phyloP scores from a whole-genome alignment of 345 rosid species.

The Toxicodendron radicans region DNA sequence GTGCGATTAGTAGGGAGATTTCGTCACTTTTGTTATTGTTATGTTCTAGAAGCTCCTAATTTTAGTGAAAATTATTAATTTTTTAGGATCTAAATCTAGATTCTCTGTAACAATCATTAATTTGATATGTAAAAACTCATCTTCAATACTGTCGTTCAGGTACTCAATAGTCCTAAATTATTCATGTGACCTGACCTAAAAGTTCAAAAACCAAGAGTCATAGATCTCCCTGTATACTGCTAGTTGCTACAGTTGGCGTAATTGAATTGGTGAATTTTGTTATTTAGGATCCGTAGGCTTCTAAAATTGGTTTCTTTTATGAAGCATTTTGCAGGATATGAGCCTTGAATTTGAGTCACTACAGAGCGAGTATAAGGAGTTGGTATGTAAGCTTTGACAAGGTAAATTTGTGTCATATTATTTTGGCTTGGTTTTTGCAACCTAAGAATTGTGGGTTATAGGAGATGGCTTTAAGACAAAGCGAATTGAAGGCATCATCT shows the following conservation, averaged over 20 bases:
- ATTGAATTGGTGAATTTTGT: not conserved
- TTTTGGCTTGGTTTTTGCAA: slow-evolving; percentile 19
- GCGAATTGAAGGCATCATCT: slow-evolving; percentile 43
- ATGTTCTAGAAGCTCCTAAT: not conserved
- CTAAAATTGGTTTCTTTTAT: not conserved
- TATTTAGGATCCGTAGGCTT: not conserved
- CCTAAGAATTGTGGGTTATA: slow-evolving; percentile 40
- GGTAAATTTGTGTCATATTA: slow-evolving; percentile 10
- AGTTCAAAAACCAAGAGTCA: not conserved
- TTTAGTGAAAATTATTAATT: not conserved
- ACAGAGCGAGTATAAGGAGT: slow-evolving; percentile 47
- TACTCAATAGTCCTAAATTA: too few species aligned
- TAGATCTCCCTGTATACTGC: not conserved
- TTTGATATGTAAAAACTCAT: not conserved
- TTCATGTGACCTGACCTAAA: not conserved
- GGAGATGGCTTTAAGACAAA: slow-evolving; percentile 47
- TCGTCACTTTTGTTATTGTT: not conserved
- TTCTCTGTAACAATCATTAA: not conserved
- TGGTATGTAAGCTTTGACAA: slow-evolving; percentile 52
- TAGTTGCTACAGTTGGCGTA: not conserved
- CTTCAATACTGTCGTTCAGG: too few species aligned
- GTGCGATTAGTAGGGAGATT: not conserved
- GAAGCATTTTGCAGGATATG: slow-evolving; percentile 78
- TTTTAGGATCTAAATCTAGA: not conserved
- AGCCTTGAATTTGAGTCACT: slow-evolving; percentile 55